phyloP scores from a whole-genome alignment of 2,329 filamentous ascomycete species.

The Colletotrichum magnum region DNA sequence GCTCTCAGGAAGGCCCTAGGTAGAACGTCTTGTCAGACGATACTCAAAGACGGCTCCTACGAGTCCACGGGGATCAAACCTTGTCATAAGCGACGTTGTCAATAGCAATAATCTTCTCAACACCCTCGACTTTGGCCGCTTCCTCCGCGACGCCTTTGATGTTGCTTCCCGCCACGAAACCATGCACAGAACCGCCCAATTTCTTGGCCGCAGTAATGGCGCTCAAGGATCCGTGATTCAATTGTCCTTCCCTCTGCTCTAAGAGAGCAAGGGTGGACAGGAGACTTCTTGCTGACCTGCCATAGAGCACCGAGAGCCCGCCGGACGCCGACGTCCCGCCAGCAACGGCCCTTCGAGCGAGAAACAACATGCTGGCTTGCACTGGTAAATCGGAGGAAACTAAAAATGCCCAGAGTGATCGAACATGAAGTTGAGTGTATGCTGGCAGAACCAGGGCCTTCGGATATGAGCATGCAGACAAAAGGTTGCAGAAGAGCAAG shows the following conservation, averaged over 20 bases:
- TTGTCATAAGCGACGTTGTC: conserved; percentile 94
- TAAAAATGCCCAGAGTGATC: background rate
- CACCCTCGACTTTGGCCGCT: conserved; percentile 88
- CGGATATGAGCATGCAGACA: background rate
- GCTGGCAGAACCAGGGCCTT: background rate
- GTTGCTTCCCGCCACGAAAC: conserved; percentile 86
- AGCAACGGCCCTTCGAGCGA: conserved; percentile 39
- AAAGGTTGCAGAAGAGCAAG: conserved; percentile 15
- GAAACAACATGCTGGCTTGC: conserved; percentile 49
- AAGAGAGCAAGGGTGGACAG: conserved; percentile 92
- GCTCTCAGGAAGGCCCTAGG: conserved; percentile 89
- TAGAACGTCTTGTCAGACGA: conserved; percentile 8
- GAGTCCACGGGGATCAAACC: conserved; percentile 59
- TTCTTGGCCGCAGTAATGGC: conserved; percentile 89
- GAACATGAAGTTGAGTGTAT: background rate
- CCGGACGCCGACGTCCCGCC: conserved; percentile 41
- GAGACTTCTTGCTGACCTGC: conserved; percentile 58
- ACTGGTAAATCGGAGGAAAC: conserved; percentile 1
- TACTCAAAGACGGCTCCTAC: background rate
- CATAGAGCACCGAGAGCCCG: conserved; percentile 48
- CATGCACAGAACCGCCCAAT: conserved; percentile 87
- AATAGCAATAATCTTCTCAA: conserved; percentile 92
- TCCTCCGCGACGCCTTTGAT: conserved; percentile 83
- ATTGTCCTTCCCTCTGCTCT: conserved; percentile 91
- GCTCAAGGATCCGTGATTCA: conserved; percentile 86